phyloP scores from a whole-genome alignment of 768 basidiomycete species.

The Leucocoprinus sp. region DNA sequence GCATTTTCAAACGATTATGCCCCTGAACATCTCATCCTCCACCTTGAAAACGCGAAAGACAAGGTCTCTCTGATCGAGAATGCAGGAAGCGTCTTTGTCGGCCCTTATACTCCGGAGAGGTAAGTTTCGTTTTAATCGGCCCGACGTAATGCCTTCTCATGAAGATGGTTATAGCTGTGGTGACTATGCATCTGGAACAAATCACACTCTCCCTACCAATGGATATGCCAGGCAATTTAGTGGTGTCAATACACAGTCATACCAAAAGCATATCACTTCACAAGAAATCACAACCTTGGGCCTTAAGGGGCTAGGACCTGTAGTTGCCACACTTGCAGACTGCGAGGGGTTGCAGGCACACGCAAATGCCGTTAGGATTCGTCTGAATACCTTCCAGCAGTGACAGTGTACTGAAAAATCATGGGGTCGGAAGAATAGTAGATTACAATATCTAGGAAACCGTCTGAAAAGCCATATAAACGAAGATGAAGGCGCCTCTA shows the following conservation, averaged over 20 bases:
- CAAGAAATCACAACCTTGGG: conserved; percentile 84
- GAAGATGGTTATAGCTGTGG: conserved; percentile 67
- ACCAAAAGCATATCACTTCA: conserved; percentile 98
- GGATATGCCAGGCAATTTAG: conserved; percentile 98
- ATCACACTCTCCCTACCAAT: conserved; percentile 94
- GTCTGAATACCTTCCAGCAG: conserved; percentile 32
- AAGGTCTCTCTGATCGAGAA: conserved; percentile 69
- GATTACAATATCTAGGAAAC: conserved; percentile 20
- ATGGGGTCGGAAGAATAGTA: conserved; percentile 15
- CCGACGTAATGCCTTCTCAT: conserved; percentile 5
- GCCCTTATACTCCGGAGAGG: conserved; percentile 94
- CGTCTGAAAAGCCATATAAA: conserved; percentile 17
- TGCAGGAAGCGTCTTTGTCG: conserved; percentile 95
- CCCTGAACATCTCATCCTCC: conserved; percentile 94
- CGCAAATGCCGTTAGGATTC: conserved; percentile 90
- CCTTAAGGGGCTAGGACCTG: conserved; percentile 70
- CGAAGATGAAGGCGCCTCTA: conserved; percentile 17
- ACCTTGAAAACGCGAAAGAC: conserved; percentile 64
- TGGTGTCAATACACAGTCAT: conserved; percentile 92
- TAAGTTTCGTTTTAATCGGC: conserved; percentile 23
- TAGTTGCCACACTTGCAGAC: conserved; percentile 84
- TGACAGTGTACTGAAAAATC: background rate
- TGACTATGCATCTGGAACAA: conserved; percentile 98
- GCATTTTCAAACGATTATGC: conserved; percentile 95
- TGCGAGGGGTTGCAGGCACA: conserved; percentile 94